These are phyloP conservation scores for Cytospora mali DNA, from an alignment of 2,329 filamentous ascomycete species.

Conservation along the genomic window DNA sequence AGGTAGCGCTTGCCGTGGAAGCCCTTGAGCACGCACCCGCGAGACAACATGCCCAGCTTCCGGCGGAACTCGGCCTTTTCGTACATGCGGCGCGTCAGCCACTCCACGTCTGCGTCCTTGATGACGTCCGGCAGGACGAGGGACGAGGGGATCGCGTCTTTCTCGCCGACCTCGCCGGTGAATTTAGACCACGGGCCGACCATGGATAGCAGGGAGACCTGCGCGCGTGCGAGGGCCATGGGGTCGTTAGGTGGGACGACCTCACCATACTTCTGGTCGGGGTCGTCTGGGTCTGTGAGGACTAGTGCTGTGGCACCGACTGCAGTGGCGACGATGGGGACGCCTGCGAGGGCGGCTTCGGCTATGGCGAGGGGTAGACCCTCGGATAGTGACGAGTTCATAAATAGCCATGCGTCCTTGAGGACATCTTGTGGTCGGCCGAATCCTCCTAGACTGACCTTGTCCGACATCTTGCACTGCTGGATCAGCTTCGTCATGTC, in stretches of 20 bases:
- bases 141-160: slow-evolving; percentile 37
- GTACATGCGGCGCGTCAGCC: slow-evolving; percentile 61
- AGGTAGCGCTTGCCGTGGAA: slow-evolving; percentile 63
- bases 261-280: slow-evolving; percentile 56
- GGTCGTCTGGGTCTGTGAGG: slow-evolving; percentile 56
- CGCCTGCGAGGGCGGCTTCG: slow-evolving; percentile 59
- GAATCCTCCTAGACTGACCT: slow-evolving; percentile 56
- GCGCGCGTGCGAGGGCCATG: slow-evolving; percentile 60
- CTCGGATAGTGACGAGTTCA: slow-evolving; percentile 60
- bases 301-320: slow-evolving; percentile 59
- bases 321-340: slow-evolving; percentile 58
- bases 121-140: slow-evolving; percentile 43
- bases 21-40: slow-evolving; percentile 59
- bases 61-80: slow-evolving; percentile 59
- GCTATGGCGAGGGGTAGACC: slow-evolving; percentile 58
- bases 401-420: slow-evolving; percentile 59
- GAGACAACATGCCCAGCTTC: slow-evolving; percentile 60
- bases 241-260: slow-evolving; percentile 68
- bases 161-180: slow-evolving; percentile 50
- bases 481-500: slow-evolving; percentile 61
- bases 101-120: slow-evolving; percentile 50
- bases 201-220: slow-evolving; percentile 64
- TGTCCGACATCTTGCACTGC: slow-evolving; percentile 54
- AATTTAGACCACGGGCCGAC: slow-evolving; percentile 63
- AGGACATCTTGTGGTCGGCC: slow-evolving; percentile 59